Evolutionary conservation across 1,139 yeast genomes (phyloP).

Genomic region (Saccharomyces uvarum): DNA sequence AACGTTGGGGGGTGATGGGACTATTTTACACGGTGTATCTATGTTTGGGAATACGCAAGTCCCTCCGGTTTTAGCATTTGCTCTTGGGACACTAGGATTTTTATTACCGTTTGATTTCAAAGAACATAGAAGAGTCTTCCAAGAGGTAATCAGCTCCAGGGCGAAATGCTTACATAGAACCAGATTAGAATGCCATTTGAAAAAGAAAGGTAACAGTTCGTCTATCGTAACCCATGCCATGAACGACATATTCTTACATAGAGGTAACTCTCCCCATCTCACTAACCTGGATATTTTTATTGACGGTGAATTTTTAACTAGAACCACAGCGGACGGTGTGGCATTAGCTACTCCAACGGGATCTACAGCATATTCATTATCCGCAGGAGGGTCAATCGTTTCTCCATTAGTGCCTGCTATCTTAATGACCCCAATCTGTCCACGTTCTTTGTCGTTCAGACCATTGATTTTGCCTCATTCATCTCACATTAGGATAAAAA

Average conservation of each 20-base stretch:
- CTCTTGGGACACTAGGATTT: constrained; percentile 88
- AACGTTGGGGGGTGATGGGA: constrained; percentile 93
- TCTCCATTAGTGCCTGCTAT: constrained; percentile 84
- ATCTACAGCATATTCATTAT: constrained; percentile 84
- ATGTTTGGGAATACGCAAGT: constrained; percentile 59
- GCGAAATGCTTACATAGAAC: constrained; percentile 69
- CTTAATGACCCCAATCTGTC: constrained; percentile 80
- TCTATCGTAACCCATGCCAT: constrained; percentile 53
- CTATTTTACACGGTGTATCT: constrained; percentile 66
- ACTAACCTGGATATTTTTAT: constrained; percentile 74
- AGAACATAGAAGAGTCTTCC: constrained; percentile 54
- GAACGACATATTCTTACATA: constrained; percentile 82
- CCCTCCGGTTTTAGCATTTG: constrained; percentile 84
- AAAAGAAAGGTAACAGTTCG: constrained; percentile 20
- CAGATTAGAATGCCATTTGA: constrained; percentile 66
- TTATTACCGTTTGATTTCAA: constrained; percentile 76
- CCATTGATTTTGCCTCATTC: constrained; percentile 75
- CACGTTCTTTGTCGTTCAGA: constrained; percentile 78
- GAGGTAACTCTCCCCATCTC: constrained; percentile 84
- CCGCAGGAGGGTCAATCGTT: constrained; percentile 88
- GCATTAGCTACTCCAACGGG: constrained; percentile 88
- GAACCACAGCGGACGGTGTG: constrained; percentile 89
- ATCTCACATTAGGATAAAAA: constrained; percentile 57
- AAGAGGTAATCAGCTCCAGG: constrained; percentile 55
- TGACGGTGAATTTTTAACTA: constrained; percentile 74